Percentiles rank a stretch among this genome's conserved stretches.
Evolutionary conservation across 176 grass and related monocot species (phyloP).

Genomic region (Lolium perenne): DNA sequence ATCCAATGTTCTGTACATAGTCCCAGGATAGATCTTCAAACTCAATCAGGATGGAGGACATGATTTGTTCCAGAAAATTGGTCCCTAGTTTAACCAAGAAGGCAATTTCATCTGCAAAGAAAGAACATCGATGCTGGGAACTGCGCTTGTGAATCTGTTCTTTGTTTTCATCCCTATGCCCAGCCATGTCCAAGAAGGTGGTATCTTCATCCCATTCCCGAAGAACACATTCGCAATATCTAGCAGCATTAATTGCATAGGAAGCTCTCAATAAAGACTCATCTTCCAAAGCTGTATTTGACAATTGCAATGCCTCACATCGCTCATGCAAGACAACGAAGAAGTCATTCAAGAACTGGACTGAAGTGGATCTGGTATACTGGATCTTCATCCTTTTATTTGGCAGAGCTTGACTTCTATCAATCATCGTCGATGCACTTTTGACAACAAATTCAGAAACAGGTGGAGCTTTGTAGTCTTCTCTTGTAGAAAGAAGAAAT

Average conservation of each 20-base stretch:
- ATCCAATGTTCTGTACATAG: conserved; percentile 76
- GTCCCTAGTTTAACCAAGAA: conserved; percentile 80
- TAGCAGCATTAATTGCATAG: conserved; percentile 68
- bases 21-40: conserved; percentile 90
- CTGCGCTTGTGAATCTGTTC: conserved; percentile 11
- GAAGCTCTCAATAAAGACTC: conserved; percentile 57
- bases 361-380: conserved; percentile 69
- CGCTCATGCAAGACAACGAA: conserved; percentile 64
- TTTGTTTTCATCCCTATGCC: conserved; percentile 14
- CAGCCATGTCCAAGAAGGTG: conserved; percentile 69
- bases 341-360: conserved; percentile 78
- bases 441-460: conserved; percentile 82
- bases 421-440: conserved; percentile 73
- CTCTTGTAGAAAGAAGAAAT: conserved; percentile 82
- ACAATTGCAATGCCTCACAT: conserved; percentile 58
- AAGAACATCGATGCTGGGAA: conserved; percentile 45
- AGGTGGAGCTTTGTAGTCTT: conserved; percentile 81
- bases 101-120: conserved; percentile 69
- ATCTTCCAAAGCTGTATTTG: conserved; percentile 60
- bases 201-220: conserved; percentile 84
- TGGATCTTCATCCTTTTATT: conserved; percentile 53
- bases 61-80: conserved; percentile 79
- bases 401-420: conserved; percentile 74
- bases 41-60: conserved; percentile 81
- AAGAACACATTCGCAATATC: conserved; percentile 72